Conservation (phyloP, 106 monocot genomes). For the Iris macrosiphon region DNA sequence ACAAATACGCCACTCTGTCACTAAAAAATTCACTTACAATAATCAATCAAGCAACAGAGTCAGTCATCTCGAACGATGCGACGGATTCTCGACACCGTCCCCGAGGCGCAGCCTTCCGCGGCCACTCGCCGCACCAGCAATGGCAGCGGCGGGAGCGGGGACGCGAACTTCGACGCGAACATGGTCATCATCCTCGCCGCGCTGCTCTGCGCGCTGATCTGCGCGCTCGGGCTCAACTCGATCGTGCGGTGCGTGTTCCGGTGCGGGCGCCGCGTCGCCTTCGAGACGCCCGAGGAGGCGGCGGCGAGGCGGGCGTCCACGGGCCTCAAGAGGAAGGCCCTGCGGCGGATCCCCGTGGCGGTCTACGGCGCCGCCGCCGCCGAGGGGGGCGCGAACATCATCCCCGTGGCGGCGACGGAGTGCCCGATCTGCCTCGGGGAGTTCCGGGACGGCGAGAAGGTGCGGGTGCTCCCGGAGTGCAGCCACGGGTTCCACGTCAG, state of each 20-base stretch:
- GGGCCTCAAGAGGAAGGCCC: constrained; percentile 34
- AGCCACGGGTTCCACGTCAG: constrained; percentile 9
- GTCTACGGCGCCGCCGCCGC: constrained; percentile 14
- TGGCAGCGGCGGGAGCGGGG: constrained; percentile 4
- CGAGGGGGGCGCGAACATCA: not conserved
- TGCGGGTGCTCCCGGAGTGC: constrained; percentile 26
- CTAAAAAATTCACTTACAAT: too few relatives aligned
- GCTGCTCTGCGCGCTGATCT: constrained; percentile 42
- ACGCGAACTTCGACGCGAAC: constrained; percentile 25
- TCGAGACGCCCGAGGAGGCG: constrained; percentile 26
- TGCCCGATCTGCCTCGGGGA: constrained; percentile 42
- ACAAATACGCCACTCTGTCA: too few relatives aligned
- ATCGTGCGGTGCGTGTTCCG: constrained; percentile 38
- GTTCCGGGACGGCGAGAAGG: constrained; percentile 36
- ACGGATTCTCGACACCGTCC: not conserved
- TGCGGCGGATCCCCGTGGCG: constrained; percentile 28
- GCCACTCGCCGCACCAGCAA: not conserved
- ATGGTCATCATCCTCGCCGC: constrained; percentile 44
- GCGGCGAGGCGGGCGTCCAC: constrained; percentile 16
- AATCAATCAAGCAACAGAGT: too few relatives aligned
- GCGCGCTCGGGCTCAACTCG: constrained; percentile 43
- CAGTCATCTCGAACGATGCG: too few relatives aligned
- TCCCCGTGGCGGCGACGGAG: constrained; percentile 14
- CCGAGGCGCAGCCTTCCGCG: not conserved
- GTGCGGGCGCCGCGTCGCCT: constrained; percentile 22